Evolutionary conservation across 1,139 yeast species (phyloP).

Genomic region (Lodderomyces oxycetoniae): DNA sequence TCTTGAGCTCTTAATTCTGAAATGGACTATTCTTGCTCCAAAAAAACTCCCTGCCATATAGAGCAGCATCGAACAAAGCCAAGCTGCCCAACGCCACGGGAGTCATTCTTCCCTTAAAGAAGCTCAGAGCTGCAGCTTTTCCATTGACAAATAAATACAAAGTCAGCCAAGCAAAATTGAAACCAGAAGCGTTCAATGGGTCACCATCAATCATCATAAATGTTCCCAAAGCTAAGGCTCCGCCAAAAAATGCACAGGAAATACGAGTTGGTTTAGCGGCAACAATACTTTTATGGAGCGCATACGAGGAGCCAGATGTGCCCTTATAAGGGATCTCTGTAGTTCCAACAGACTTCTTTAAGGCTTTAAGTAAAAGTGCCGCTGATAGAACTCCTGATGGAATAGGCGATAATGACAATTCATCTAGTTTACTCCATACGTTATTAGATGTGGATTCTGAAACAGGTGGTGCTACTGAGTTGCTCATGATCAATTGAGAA

Average conservation of each 20-base stretch:
- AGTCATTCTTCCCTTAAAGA: slow-evolving; percentile 39
- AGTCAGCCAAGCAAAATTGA: slow-evolving; percentile 82
- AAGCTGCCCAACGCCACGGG: slow-evolving; percentile 59
- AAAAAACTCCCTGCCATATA: slow-evolving; percentile 70
- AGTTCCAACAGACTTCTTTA: slow-evolving; percentile 2
- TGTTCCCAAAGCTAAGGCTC: slow-evolving; percentile 72
- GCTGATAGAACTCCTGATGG: slow-evolving; percentile 15
- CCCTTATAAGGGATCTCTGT: slow-evolving; percentile 7
- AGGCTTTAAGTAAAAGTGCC: slow-evolving; percentile 12
- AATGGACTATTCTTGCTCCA: slow-evolving; percentile 22
- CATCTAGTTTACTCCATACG: slow-evolving; percentile 10
- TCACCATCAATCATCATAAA: slow-evolving; percentile 81
- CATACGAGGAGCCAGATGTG: slow-evolving; percentile 8
- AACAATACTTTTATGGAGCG: slow-evolving; percentile 8
- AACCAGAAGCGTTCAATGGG: slow-evolving; percentile 79
- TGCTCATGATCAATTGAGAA: too few species aligned
- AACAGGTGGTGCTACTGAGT: too few species aligned
- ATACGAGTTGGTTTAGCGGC: slow-evolving; percentile 32
- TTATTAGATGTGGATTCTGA: too few species aligned
- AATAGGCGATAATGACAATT: slow-evolving; percentile 13
- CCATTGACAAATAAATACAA: slow-evolving; percentile 76
- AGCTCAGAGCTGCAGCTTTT: slow-evolving; percentile 45
- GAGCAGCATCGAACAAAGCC: slow-evolving; percentile 58
- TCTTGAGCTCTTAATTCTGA: neutral
- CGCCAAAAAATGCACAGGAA: slow-evolving; percentile 53